Evolutionary conservation across 1,284 basidiomycete species (phyloP), one percentile per base, ranked within the genome.

Genomic region (Puccinia polysora): DNA sequence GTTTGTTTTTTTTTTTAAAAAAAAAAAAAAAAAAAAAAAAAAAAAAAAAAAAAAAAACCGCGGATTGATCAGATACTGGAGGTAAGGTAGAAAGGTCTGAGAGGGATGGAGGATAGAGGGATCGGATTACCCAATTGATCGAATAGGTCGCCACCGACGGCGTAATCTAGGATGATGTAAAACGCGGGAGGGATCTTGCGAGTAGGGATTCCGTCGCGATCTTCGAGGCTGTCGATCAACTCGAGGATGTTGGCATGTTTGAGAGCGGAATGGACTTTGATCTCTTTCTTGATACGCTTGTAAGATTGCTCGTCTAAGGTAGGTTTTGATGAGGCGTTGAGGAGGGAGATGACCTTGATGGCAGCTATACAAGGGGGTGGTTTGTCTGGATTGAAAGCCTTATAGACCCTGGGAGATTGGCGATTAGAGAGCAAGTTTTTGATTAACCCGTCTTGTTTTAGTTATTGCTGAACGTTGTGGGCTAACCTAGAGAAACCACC

Each of bases 131-230:
- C 89, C 74, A 98, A 97, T 83, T 97, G 97, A 81, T 98, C 96
- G 79, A 98, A 98, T 49, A 98, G 81, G 80, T 98, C 95, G 0
- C 96, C 95, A 53, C 93, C 94, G 0, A 88, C 88, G 0, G 94
- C 95, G 49, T 95, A 83, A 80, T 97, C 95, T 75, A 98, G 82
- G 30, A 97, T 82, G 84, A 98, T 91, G 79, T 97, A 98, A 50
- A 93, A 84, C 0, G 89, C 92, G 0, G 90, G 88, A 0, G 87
- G 81, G 76, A 86, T 90, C 0, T 81, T 78, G 3, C 59, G 75
- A 75, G 72, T 75, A 73, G 73, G 76, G 76, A 50, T 75, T 79
- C 75, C 76, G 73, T 72, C 72, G 69, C 84, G 82, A 73, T 86
- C 84, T 73, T 87, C 85, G 45, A 84, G 81, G 73, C 92, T 90